A percentile compares a stretch with the other conserved stretches of the same genome.
These are phyloP conservation scores for Helotiales sp. DNA, from an alignment of 2,329 filamentous ascomycete genomes.

Conservation along the genomic window DNA sequence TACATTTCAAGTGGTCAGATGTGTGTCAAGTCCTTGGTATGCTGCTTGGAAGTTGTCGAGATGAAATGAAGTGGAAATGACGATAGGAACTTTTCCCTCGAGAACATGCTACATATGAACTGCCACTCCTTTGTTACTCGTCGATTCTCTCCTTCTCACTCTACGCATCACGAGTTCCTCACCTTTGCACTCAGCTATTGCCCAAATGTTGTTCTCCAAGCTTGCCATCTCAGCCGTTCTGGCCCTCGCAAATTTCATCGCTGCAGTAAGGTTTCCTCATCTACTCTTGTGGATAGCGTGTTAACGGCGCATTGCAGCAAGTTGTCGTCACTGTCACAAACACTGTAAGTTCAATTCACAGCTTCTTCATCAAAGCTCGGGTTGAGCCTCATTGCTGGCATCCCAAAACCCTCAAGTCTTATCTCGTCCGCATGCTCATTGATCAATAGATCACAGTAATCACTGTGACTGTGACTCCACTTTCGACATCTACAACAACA, in stretches of 20 bases:
- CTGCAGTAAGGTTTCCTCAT: slow-evolving; percentile 1
- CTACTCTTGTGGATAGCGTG: not conserved
- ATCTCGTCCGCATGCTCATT: too few species aligned
- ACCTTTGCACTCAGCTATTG: not conserved
- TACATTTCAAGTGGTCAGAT: not conserved
- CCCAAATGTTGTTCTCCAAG: slow-evolving; percentile 13
- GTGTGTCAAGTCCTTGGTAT: not conserved
- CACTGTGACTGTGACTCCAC: slow-evolving; percentile 11
- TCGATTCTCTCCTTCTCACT: not conserved
- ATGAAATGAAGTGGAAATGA: not conserved
- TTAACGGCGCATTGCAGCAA: slow-evolving; percentile 4
- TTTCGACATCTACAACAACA: slow-evolving; percentile 12
- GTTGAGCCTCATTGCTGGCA: not conserved
- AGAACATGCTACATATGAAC: not conserved
- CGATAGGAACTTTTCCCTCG: not conserved
- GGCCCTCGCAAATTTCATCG: slow-evolving; percentile 8
- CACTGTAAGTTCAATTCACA: too few species aligned
- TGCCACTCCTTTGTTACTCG: not conserved
- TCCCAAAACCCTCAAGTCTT: not conserved
- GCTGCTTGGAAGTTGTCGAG: not conserved
- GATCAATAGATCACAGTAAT: slow-evolving; percentile 3
- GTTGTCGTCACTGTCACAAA: slow-evolving; percentile 11
- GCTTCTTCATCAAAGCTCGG: too few species aligned
- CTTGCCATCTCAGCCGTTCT: slow-evolving; percentile 8
- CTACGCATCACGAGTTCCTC: not conserved